These are phyloP conservation scores for Ormosia semicastrata DNA, from an alignment of 306 rosid genomes.

Conservation along the genomic window DNA sequence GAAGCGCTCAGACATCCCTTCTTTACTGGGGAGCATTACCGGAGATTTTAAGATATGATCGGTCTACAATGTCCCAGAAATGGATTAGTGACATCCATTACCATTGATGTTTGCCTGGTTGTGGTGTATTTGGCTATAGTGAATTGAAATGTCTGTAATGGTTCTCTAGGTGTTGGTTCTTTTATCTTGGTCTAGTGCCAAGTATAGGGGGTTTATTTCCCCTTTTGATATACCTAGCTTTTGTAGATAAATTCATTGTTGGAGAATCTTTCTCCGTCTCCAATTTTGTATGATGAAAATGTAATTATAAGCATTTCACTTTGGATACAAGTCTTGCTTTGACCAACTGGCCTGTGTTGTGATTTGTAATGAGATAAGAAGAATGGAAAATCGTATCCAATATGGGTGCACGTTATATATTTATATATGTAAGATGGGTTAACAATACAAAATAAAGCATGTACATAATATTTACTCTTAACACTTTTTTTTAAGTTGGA, in stretches of 20 bases:
- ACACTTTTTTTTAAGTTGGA: too few species aligned
- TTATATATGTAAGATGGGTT: too few species aligned
- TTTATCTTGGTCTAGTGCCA: neutral
- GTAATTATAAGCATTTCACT: conserved; percentile 15
- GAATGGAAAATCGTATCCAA: too few species aligned
- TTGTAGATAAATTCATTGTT: conserved; percentile 36
- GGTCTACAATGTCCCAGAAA: neutral
- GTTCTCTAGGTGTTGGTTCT: neutral
- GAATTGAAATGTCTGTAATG: neutral
- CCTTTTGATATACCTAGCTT: neutral
- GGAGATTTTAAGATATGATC: conserved; percentile 36
- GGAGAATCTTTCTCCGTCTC: conserved; percentile 37
- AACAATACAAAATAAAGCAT: too few species aligned
- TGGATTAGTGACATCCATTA: neutral
- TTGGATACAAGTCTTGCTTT: neutral
- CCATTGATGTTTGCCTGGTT: neutral
- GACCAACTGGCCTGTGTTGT: neutral
- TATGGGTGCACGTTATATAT: too few species aligned
- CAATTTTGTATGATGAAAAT: conserved; percentile 35
- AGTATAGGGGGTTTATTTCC: neutral
- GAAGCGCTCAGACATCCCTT: conserved; percentile 78
- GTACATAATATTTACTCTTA: too few species aligned
- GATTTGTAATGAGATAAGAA: too few species aligned
- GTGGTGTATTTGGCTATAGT: conserved; percentile 10
- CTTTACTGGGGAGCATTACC: conserved; percentile 49